Evolutionary conservation across 306 rosid genomes (phyloP).

Genomic region (Citrullus amarus): DNA sequence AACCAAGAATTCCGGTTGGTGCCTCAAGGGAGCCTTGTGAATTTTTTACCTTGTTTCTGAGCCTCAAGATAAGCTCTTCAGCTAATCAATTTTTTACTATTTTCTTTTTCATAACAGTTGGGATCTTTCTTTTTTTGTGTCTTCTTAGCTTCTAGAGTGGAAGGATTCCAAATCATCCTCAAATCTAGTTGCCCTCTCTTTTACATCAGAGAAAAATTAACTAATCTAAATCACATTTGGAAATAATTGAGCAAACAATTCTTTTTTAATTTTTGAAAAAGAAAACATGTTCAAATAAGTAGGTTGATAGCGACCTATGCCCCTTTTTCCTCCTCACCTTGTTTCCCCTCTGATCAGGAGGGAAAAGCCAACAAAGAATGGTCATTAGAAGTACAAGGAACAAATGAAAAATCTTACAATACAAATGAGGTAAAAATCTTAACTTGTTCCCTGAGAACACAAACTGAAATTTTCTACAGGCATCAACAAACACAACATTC

Average conservation of each 20-base stretch:
- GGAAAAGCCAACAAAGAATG: not conserved
- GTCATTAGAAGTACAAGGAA: not conserved
- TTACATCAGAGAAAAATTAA: not conserved
- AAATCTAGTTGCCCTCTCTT: not conserved
- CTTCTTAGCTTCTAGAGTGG: not conserved
- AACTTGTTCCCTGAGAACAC: not conserved
- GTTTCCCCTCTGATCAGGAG: not conserved
- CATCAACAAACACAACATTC: not conserved
- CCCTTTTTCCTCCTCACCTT: not conserved
- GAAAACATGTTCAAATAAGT: not conserved
- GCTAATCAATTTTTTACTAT: not conserved
- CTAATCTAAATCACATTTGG: not conserved
- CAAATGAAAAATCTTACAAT: not conserved
- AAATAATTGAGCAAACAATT: not conserved
- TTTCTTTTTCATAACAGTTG: too few species aligned
- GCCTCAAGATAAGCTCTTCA: not conserved
- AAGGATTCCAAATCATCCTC: not conserved
- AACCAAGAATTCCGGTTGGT: not conserved
- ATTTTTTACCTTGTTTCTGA: not conserved
- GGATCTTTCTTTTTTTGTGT: not conserved
- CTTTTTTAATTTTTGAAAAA: not conserved
- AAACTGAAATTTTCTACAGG: not conserved
- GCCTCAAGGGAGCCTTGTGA: not conserved
- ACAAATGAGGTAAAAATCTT: not conserved
- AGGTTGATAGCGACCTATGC: not conserved